Evolutionary conservation across 768 basidiomycete genomes (phyloP), one percentile per base, ranked within the genome.

Genomic region (Boletus sp.): DNA sequence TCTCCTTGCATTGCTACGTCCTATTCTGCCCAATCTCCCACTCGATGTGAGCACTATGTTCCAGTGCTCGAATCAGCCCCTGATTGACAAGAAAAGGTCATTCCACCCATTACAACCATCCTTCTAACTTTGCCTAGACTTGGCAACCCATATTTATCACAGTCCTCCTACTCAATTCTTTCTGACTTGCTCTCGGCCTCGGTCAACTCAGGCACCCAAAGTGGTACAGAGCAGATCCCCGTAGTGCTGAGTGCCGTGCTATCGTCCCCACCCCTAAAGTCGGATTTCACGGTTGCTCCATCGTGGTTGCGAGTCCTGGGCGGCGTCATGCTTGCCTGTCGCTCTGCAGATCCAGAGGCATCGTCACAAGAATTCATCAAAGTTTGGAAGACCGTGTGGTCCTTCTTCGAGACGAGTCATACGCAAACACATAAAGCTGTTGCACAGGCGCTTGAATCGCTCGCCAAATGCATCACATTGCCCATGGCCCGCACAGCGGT

Each of bases 111-210:
- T 47, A 85, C 85, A 21, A 77, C 80, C 19, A 74, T 83, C 21
- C 82, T 98, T 27, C 83, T 98, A 7, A 76, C 81, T 23, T 83
- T 98, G 32, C 93, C 96, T 19, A 87, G 91, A 52, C 79, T 96
- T 8, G 90, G 88, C 37, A 93, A 91, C 61, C 83, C 89, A 21
- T 97, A 94, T 69, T 80, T 99, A 40, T 88, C 95, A 1, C 87
- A 94, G 70, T 84, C 90, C 14, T 79, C 90, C 30, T 98, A 95
- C 68, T 85, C 88, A 37, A 80, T 95, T 45, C 79, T 99, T 58
- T 85, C 94, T 32, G 87, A 88, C 59, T 78, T 98, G 5, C 85
- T 98, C 57, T 68, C 80, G 23, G 69, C 77, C 17, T 77, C 82
- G 3, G 67, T 75, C 11, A 74, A 79, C 47, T 83, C 83, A 43